Conservation (phyloP, 1,284 basidiomycete species). For the Cutaneotrichosporon daszewskae region DNA sequence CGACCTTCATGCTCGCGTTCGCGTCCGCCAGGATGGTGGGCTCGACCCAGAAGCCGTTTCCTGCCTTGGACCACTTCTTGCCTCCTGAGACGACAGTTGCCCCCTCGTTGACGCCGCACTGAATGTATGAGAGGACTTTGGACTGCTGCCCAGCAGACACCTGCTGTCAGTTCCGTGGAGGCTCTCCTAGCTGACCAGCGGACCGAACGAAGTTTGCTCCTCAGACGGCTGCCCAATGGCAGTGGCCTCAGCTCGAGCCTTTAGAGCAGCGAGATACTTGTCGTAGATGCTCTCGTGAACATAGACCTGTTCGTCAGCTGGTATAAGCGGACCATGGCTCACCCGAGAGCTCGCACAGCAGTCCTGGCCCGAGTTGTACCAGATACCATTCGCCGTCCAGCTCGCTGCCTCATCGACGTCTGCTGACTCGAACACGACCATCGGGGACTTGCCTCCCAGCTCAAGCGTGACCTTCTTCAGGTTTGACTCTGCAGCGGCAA, state of each 20-base stretch:
- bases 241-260: slow-evolving; percentile 62
- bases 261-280: slow-evolving; percentile 65
- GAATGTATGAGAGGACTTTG: slow-evolving; percentile 82
- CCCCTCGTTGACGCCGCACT: slow-evolving; percentile 75
- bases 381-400: slow-evolving; percentile 39
- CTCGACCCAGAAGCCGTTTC: slow-evolving; percentile 43
- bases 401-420: slow-evolving; percentile 68
- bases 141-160: slow-evolving; percentile 82
- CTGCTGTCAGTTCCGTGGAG: too few species aligned
- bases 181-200: too few species aligned
- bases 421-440: slow-evolving; percentile 49
- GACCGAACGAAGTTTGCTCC: slow-evolving; percentile 66
- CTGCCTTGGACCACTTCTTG: slow-evolving; percentile 43
- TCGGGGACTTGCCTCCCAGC: slow-evolving; percentile 53
- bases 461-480: slow-evolving; percentile 63
- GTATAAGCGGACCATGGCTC: too few species aligned
- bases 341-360: slow-evolving; percentile 43
- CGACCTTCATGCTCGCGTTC: slow-evolving; percentile 31
- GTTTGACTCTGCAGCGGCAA: slow-evolving; percentile 74
- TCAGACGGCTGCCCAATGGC: slow-evolving; percentile 69
- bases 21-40: slow-evolving; percentile 47
- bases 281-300: slow-evolving; percentile 78
- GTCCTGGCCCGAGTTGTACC: slow-evolving; percentile 33
- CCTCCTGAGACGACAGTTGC: slow-evolving; percentile 78
- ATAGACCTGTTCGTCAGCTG: too few species aligned